Base-by-base conservation (phyloP, 2,329 filamentous ascomycete species). In the Mariannaea sp. region DNA sequence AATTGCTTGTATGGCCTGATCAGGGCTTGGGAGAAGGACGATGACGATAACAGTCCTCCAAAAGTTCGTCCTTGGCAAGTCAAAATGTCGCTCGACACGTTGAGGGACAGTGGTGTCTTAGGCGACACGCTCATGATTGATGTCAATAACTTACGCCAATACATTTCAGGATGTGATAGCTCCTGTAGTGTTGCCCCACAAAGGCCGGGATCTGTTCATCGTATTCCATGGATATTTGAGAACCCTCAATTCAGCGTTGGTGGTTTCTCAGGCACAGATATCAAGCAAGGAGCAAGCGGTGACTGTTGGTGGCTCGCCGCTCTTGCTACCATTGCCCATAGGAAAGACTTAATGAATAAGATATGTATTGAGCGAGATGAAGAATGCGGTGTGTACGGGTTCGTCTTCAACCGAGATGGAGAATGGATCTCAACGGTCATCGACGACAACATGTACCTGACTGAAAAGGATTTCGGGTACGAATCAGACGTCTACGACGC, bases 241-340 rank as follows among this genome's bases (percentile, higher is more conserved):
- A 68, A 66, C 8, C 73, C 74, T 0, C 69, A 71, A 39, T 77
- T 76, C 51, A 74, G 69, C 13, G 58, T 74, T n/a, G 69, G 71
- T 22, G 72, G 72, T 12, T 77, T 68, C 55, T 71, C 73, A 9
- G 67, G 70, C 35, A 71, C 74, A 1, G 74, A 77, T 30, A 72
- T 77, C 55, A 73, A 73, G 58, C 75, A 77, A 50, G 75, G 75
- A 16, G 56, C 56, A 8, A 80, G 81, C 57, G 87, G 87, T 1
- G 85, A 90, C 67, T 90, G 87, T 70, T 90, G 87, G 86, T 84
- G 88, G 68, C 77, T 90, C 67, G 86, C 87, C 4, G 86, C 85
- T 1, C 71, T 90, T 13, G 85, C 84, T 16, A 87, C 86, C 0
- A 80, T 90, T 60, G 84, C 83, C 9, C 87, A 88, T 59, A 83